Evolutionary conservation across 2,329 filamentous ascomycete species (phyloP).

Genomic region (Cryphonectria japonica): DNA sequence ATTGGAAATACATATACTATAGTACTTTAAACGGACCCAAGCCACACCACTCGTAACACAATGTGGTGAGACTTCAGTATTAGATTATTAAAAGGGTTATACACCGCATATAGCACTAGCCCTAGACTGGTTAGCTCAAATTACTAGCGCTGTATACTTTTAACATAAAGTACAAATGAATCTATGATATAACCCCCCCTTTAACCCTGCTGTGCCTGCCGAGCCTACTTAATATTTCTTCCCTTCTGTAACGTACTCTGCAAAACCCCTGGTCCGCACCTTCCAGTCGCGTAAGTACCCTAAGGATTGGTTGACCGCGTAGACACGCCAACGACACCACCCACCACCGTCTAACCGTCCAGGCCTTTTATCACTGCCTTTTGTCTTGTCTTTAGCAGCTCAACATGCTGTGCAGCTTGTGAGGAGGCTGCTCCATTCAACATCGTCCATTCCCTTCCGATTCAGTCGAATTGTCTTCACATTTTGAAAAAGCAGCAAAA

Average conservation of each 20-base stretch:
- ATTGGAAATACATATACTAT: too few relatives aligned
- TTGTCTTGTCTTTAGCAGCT: background rate
- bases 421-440: background rate
- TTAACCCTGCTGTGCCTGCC: background rate
- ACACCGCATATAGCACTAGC: background rate
- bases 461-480: background rate
- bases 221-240: background rate
- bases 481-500: too few relatives aligned
- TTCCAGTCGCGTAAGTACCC: background rate
- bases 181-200: background rate
- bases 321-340: background rate
- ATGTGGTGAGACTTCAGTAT: background rate
- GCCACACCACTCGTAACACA: too few relatives aligned
- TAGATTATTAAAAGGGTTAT: background rate
- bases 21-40: too few relatives aligned
- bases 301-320: background rate
- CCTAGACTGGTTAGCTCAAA: background rate
- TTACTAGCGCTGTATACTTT: background rate
- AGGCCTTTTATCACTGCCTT: background rate
- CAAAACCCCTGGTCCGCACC: background rate
- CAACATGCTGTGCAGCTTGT: background rate
- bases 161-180: background rate
- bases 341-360: too few relatives aligned
- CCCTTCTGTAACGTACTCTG: background rate
- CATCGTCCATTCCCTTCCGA: too few relatives aligned